phyloP scores from a whole-genome alignment of 345 rosid genomes.

The Conringia planisiliqua region DNA sequence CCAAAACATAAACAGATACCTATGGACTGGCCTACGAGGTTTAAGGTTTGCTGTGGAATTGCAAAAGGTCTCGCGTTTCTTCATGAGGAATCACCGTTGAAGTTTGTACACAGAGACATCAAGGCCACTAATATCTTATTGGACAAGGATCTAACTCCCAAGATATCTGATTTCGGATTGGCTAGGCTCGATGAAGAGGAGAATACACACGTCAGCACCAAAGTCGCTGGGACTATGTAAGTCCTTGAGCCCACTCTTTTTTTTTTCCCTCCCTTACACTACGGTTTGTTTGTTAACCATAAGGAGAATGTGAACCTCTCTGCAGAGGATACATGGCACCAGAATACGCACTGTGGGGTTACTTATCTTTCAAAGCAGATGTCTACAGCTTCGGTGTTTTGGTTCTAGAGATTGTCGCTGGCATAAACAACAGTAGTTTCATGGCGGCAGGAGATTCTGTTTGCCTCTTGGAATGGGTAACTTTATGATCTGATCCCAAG shows the following conservation, averaged over 20 bases:
- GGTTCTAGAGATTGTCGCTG: conserved; percentile 52
- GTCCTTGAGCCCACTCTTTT: background rate
- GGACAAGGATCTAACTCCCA: conserved; percentile 48
- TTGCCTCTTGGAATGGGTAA: conserved; percentile 63
- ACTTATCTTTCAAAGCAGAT: conserved; percentile 57
- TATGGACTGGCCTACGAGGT: conserved; percentile 52
- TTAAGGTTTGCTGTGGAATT: conserved; percentile 47
- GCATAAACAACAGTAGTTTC: conserved; percentile 45
- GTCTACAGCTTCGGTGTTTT: conserved; percentile 64
- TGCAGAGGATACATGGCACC: conserved; percentile 65
- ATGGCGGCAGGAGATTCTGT: conserved; percentile 35
- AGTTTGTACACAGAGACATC: conserved; percentile 64
- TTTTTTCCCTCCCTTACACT: background rate
- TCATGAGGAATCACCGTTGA: conserved; percentile 59
- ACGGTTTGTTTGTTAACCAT: conserved; percentile 11
- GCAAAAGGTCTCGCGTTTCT: conserved; percentile 59
- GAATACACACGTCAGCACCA: conserved; percentile 55
- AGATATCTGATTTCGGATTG: conserved; percentile 64
- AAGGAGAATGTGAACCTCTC: conserved; percentile 3
- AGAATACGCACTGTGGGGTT: conserved; percentile 65
- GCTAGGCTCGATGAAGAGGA: conserved; percentile 58
- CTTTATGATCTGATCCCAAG: background rate
- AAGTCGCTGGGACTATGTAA: conserved; percentile 65
- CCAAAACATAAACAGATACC: conserved; percentile 33
- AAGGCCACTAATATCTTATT: conserved; percentile 57